Base-by-base conservation (phyloP, 768 basidiomycete species). In the Mycena indigotica region DNA sequence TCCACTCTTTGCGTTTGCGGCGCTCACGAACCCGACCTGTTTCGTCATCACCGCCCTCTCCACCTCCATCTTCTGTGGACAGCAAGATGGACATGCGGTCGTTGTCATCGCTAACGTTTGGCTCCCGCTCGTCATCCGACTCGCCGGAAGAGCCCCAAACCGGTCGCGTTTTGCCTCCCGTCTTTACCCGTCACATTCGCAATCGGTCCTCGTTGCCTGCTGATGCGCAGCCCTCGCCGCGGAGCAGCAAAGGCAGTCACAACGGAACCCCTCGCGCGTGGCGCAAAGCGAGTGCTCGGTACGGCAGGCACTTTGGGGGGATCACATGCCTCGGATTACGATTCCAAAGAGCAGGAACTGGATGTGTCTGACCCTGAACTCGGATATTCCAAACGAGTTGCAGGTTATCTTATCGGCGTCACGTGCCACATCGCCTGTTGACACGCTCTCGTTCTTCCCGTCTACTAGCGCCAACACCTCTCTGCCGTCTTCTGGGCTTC, bases 301-400 rank as follows among this genome's bases (percentile, higher is more conserved):
- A 79, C 88, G 71, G 72, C 75, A 15, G 88, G 87, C 0, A 90
- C 88, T 0, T 80, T 91, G 74, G 88, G 88, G 10, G 82, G 82
- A 1, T 84, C 82, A 0, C 75, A 81, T 48, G 76, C 75, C 3
- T 80, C 80, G 23, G 73, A 65, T 25, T 80, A 79, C 50, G 70
- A 69, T 1, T n/a, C n/a, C n/a, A n/a, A n/a, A n/a, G 78, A 76
- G 53, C 73, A 73, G 16, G 79, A 77, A 19, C 62, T 80, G 6
- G 81, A 87, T 32, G 76, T 73, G 2, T 82, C 81, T 8, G 86
- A 90, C 65, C 87, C 82, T n/a, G 0, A 85, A 91, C 67, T 88
- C 86, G 2, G 89, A 93, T 64, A 88, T 92, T n/a, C 89, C 91
- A 1, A 82, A 88, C 39, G 91, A 93, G 69, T 68, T 93, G 55